Base-by-base conservation (phyloP, 352 stramenopile genomes). In the Pythium oligandrum region DNA sequence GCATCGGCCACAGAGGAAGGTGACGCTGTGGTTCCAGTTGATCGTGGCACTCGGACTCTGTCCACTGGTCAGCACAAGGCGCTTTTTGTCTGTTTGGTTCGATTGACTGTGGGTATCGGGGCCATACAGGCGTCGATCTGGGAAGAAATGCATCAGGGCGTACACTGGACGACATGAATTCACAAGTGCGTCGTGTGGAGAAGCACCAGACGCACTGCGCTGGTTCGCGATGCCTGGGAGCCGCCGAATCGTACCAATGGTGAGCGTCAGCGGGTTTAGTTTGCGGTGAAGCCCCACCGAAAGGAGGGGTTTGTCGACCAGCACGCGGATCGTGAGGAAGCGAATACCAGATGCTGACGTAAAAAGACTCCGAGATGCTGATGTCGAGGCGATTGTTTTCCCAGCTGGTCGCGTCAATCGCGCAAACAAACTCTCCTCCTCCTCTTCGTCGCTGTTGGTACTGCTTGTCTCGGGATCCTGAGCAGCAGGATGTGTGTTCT, bases 221-320 rank as follows among this genome's bases (percentile, higher is more conserved):
- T 65, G 53, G 54, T 5, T 32, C 58, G 37, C 60, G 26, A 83
- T 56, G 17, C 80, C 80, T n/a, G 83, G 83, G 1, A 94, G 61
- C 6, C 58, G 64, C 4, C 66, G 69, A 31, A 59, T 68, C 0
- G 68, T 66, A 40, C 56, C 57, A 7, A 94, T 46, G 0, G 77
- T 74, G 43, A 94, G 51, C 1, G 71, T 88, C 44, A 94, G 62
- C 0, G 83, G 81, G 32, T 92, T 94, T 32, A 92, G 57, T 44
- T 64, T 75, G 44, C 65, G 60, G 26, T 61, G 38, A 4, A 90
- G 60, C 1, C 64, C 48, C 0, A 62, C 47, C 2, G 56, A 62
- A 4, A 93, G 63, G 33, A 90, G 34, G 1, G 77, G 66, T 32
- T 74, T 61, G 59, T 89, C 71, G 6, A 85, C 53, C 11, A 45